phyloP scores from a whole-genome alignment of 2,329 filamentous ascomycete species.

The Apiospora koreana region DNA sequence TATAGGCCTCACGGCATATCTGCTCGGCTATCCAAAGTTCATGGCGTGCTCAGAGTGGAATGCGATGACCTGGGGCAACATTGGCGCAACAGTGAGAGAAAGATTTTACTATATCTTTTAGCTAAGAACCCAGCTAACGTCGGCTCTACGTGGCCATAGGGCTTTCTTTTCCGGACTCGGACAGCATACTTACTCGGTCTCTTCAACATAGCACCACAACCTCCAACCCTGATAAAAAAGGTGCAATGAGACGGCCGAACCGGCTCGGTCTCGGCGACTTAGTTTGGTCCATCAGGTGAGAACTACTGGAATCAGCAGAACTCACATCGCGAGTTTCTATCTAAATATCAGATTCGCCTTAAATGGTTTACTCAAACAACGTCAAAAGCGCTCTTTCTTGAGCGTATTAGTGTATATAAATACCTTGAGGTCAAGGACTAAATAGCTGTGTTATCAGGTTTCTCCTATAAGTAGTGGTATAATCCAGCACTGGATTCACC shows the following conservation, averaged over 20 bases:
- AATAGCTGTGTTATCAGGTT: background rate
- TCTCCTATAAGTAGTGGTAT: background rate
- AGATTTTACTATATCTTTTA: background rate
- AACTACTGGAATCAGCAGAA: background rate
- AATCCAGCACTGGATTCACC: background rate
- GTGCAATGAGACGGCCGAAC: background rate
- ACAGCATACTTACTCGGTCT: conserved; percentile 58
- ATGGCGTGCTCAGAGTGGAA: conserved; percentile 64
- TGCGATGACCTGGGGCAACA: conserved; percentile 71
- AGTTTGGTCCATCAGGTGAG: background rate
- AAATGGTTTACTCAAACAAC: background rate
- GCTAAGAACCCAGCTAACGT: conserved; percentile 7
- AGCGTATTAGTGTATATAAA: background rate
- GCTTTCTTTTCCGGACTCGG: conserved; percentile 57
- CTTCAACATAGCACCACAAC: conserved; percentile 51
- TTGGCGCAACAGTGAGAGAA: conserved; percentile 60
- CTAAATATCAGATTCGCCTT: background rate
- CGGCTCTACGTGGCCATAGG: conserved; percentile 31
- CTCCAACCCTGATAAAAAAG: background rate
- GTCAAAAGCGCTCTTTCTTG: background rate
- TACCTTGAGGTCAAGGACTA: background rate
- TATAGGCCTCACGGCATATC: conserved; percentile 60
- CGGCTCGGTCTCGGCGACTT: background rate
- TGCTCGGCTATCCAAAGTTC: conserved; percentile 57
- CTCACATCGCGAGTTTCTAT: background rate